Evolutionary conservation across 1,139 yeast genomes (phyloP).

Genomic region (Geotrichum phurueaensis): DNA sequence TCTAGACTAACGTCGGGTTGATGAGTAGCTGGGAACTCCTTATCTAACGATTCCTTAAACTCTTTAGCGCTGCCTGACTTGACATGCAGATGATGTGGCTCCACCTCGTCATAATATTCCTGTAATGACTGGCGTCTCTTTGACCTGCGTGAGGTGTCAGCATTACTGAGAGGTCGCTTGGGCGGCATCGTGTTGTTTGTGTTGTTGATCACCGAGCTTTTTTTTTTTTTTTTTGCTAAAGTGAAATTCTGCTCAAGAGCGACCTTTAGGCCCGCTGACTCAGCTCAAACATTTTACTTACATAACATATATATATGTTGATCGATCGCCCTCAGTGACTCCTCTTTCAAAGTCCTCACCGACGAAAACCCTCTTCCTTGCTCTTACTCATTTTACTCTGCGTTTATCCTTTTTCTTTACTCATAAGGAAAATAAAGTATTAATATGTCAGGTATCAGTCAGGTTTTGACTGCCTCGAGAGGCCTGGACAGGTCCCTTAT

Average conservation of each 20-base stretch:
- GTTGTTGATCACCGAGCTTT: neutral
- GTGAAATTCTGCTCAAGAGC: neutral
- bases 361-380: neutral
- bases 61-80: neutral
- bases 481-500: neutral
- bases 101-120: neutral
- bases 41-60: neutral
- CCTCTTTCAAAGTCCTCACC: neutral
- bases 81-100: conserved; percentile 4
- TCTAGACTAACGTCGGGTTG: neutral
- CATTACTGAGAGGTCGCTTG: neutral
- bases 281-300: neutral
- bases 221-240: neutral
- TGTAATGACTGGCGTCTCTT: conserved; percentile 4
- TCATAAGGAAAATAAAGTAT: neutral
- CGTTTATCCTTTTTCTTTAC: neutral
- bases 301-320: neutral
- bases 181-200: neutral
- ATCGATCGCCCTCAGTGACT: neutral
- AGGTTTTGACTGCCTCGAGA: neutral
- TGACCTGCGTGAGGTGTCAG: neutral
- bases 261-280: neutral
- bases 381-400: neutral
- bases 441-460: conserved; percentile 1
- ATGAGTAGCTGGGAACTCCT: conserved; percentile 1